Evolutionary conservation across 2,329 filamentous ascomycete species (phyloP), one percentile per base, ranked within the genome.

Genomic region (Fusarium penzigii): DNA sequence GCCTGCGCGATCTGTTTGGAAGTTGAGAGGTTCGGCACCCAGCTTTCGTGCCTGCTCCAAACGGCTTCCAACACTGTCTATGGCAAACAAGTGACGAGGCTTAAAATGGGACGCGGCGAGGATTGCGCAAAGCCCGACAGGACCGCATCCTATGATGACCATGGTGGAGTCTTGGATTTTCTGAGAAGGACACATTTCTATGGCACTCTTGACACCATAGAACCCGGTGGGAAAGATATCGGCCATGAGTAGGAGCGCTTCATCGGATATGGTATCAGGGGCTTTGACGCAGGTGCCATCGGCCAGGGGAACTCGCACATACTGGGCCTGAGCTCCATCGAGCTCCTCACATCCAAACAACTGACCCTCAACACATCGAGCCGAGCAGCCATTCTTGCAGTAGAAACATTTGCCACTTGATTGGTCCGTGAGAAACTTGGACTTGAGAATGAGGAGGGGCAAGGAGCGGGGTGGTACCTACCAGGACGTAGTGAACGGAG

Each of bases 191-290:
- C 87, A 78, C 65, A 86, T 74, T 51, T 83, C 82, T 70, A 96
- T 87, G 7, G 86, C 92, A 65, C 91, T 94, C 51, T 81, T 80
- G 5, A 89, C 89, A 7, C 90, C 92, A 63, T 92, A 96, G 73
- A 85, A 96, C 8, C 92, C 89, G 0, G 87, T 90, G 2, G 92
- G 92, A 71, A 94, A 96, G 64, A 96, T 95, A 67, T 96, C 92
- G 14, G 90, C 91, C 92, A 96, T 96, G 25, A 96, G 80, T 7
- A 95, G 85, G 44, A 95, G 78, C 36, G 85, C 85, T 58, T 88
- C 82, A 61, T 93, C 87, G 17, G 87, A 83, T 52, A 95, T 87
- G n/a, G 60, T 64, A 9, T 80, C 83, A 2, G 82, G 71, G 0
- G 90, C 87, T 64, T 86, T 87, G 66, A 92, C 81, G n/a, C 87